Percentiles rank a stretch among this genome's conserved stretches.
phyloP scores from a whole-genome alignment of 495 filamentous ascomycete species.

The Rostrohypoxylon terebratum region DNA sequence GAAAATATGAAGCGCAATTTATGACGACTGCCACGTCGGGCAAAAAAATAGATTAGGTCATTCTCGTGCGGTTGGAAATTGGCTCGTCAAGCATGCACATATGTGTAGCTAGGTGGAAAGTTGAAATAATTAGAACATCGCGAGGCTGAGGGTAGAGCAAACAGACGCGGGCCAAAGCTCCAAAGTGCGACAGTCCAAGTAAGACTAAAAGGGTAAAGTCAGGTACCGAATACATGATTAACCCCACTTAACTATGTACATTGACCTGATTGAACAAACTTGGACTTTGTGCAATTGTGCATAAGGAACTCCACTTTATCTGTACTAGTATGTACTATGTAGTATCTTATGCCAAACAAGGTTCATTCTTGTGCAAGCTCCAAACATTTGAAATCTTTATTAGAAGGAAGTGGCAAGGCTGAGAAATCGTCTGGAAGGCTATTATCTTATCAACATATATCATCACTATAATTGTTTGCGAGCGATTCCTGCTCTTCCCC shows the following conservation, averaged over 20 bases:
- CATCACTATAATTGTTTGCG: neutral
- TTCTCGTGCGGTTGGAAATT: neutral
- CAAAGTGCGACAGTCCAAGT: slow-evolving; percentile 28
- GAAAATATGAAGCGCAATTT: slow-evolving; percentile 4
- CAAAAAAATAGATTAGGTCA: slow-evolving; percentile 22
- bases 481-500: neutral
- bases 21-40: slow-evolving; percentile 20
- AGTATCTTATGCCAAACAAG: slow-evolving; percentile 16
- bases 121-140: slow-evolving; percentile 13
- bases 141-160: slow-evolving; percentile 29
- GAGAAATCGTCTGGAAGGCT: slow-evolving; percentile 46
- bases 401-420: slow-evolving; percentile 51
- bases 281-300: slow-evolving; percentile 33
- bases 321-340: too few species aligned
- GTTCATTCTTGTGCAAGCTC: slow-evolving; percentile 28
- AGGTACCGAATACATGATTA: slow-evolving; percentile 13
- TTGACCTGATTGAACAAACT: neutral
- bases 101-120: neutral
- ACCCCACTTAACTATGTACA: slow-evolving; percentile 1
- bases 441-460: slow-evolving; percentile 17
- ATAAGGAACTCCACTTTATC: slow-evolving; percentile 21
- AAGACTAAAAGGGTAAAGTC: slow-evolving; percentile 26
- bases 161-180: slow-evolving; percentile 23
- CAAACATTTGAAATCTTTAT: slow-evolving; percentile 28
- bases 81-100: neutral